These are phyloP conservation scores for Anethum foeniculum DNA, from an alignment of 140 eudicot genomes.

Conservation along the genomic window DNA sequence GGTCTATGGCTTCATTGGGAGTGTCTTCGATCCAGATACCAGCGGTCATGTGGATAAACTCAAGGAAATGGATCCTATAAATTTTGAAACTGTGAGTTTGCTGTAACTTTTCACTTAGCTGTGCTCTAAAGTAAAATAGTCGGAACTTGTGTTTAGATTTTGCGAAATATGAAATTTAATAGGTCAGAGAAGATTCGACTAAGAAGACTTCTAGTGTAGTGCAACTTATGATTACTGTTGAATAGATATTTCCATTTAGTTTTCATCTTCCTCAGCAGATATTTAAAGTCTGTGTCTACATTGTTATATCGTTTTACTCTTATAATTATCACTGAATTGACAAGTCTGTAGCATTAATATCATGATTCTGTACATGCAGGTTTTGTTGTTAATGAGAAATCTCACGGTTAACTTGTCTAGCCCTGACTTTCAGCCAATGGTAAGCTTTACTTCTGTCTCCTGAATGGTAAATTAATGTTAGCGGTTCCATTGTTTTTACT, in stretches of 20 bases:
- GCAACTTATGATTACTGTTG: background rate
- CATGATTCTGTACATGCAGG: constrained; percentile 47
- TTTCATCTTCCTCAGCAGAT: background rate
- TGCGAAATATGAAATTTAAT: background rate
- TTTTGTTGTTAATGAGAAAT: constrained; percentile 75
- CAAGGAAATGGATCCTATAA: constrained; percentile 99
- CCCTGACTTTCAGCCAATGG: constrained; percentile 92
- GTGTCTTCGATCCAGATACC: constrained; percentile 88
- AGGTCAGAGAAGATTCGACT: background rate
- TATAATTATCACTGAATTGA: background rate
- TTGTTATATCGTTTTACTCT: background rate
- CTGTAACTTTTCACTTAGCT: constrained; percentile 1
- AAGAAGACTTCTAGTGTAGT: background rate
- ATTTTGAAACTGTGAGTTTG: constrained; percentile 87
- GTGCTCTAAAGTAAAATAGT: background rate
- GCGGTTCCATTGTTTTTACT: background rate
- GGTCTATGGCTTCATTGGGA: constrained; percentile 95
- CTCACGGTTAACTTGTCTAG: constrained; percentile 83
- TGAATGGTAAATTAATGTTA: background rate
- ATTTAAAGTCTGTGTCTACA: background rate
- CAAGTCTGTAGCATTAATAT: constrained; percentile 9
- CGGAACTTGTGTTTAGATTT: background rate
- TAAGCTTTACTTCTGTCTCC: constrained; percentile 26
- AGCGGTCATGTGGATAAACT: constrained; percentile 83
- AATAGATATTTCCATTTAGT: background rate